Conservation (phyloP, 352 stramenopile genomes). For the Peronospora belbahrii region DNA sequence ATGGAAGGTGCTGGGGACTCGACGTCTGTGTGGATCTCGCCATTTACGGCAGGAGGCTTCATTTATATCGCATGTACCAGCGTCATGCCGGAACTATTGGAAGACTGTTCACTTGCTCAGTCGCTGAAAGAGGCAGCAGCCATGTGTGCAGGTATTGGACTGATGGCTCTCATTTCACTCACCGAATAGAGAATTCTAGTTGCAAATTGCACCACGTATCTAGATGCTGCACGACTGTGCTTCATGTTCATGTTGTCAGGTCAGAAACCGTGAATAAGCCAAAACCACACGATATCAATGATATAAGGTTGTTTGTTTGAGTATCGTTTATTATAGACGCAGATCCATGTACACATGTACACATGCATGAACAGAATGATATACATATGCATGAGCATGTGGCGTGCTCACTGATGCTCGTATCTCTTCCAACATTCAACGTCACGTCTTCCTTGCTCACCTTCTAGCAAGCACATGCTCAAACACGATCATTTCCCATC, state of each 20-base stretch:
- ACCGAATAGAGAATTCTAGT: conserved; percentile 34
- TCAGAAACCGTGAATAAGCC: neutral
- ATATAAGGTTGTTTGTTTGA: conserved; percentile 23
- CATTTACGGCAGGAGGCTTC: conserved; percentile 87
- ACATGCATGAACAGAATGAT: conserved; percentile 16
- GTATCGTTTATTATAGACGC: conserved; percentile 8
- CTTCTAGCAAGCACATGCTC: conserved; percentile 14
- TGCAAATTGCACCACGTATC: neutral
- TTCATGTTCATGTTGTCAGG: neutral
- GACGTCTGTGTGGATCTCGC: conserved; percentile 73
- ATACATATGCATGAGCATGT: too few relatives aligned
- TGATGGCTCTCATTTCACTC: conserved; percentile 77
- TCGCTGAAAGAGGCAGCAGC: conserved; percentile 59
- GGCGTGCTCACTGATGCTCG: neutral
- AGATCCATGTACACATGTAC: conserved; percentile 9
- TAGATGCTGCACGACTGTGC: neutral
- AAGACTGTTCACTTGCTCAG: conserved; percentile 69
- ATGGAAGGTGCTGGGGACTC: conserved; percentile 63
- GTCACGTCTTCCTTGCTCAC: conserved; percentile 11
- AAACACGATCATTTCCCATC: conserved; percentile 23
- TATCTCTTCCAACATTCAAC: conserved; percentile 4
- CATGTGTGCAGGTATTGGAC: conserved; percentile 59
- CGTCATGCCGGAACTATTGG: conserved; percentile 88
- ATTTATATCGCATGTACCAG: conserved; percentile 89
- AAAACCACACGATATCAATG: conserved; percentile 14